A percentile compares a stretch with the other conserved stretches of the same genome.
phyloP scores from a whole-genome alignment of 192 early-diverging fungal species.

The Podila clonocystis region DNA sequence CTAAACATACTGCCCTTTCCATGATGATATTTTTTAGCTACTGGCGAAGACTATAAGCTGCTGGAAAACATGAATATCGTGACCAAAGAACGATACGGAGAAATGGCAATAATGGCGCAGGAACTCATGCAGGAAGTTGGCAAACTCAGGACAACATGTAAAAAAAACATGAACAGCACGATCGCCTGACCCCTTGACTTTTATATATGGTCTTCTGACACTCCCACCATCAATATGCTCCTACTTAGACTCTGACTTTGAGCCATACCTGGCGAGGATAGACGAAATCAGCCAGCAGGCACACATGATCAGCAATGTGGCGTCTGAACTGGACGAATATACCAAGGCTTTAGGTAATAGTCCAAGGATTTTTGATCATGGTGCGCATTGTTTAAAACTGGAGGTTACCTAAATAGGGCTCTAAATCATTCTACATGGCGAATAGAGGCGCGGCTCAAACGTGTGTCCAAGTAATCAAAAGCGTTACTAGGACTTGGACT shows the following conservation, averaged over 20 bases:
- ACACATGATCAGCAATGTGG: slow-evolving; percentile 51
- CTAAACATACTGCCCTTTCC: not conserved
- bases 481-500: not conserved
- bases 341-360: slow-evolving; percentile 53
- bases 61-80: slow-evolving; percentile 55
- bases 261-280: slow-evolving; percentile 53
- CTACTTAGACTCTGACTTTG: slow-evolving; percentile 51
- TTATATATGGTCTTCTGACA: not conserved
- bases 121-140: slow-evolving; percentile 54
- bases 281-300: slow-evolving; percentile 57
- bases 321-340: slow-evolving; percentile 55
- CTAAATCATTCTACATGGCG: not conserved
- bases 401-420: not conserved
- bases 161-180: not conserved
- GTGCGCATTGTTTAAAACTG: not conserved
- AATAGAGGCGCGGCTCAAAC: slow-evolving; percentile 20
- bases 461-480: slow-evolving; percentile 17
- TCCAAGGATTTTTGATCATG: not conserved
- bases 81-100: slow-evolving; percentile 51
- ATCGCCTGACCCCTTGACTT: not conserved
- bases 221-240: not conserved
- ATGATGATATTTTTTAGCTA: slow-evolving; percentile 26
- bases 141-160: slow-evolving; percentile 53
- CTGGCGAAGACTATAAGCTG: slow-evolving; percentile 53
- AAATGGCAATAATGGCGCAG: slow-evolving; percentile 53